Conservation (phyloP, 2,329 filamentous ascomycete species). For the Arthrobotrys entomopaga region DNA sequence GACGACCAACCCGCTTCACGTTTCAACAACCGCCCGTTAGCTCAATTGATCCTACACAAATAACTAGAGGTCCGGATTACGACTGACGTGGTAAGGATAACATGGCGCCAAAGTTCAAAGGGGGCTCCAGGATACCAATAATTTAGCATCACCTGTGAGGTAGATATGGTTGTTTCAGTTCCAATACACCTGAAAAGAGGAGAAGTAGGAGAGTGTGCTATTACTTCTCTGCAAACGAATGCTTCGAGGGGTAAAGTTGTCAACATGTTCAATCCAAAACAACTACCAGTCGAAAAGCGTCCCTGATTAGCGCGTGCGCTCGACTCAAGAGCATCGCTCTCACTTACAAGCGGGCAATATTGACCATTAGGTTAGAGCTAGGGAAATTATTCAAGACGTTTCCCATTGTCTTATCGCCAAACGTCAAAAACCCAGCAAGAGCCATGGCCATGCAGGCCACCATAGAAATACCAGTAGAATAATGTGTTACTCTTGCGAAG, state of each 20-base stretch:
- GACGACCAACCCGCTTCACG: conserved; percentile 72
- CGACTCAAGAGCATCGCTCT: background rate
- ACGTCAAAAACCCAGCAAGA: conserved; percentile 87
- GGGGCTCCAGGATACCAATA: conserved; percentile 74
- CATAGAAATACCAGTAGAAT: conserved; percentile 88
- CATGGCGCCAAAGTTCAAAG: conserved; percentile 83
- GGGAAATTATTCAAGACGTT: conserved; percentile 99
- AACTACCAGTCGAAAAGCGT: conserved; percentile 61
- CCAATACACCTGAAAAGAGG: background rate
- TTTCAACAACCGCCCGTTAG: background rate
- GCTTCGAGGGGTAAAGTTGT: conserved; percentile 95
- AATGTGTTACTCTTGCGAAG: conserved; percentile 92
- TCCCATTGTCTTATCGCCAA: conserved; percentile 88
- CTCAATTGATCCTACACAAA: background rate
- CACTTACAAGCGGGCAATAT: conserved; percentile 80
- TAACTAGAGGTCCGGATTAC: conserved; percentile 6
- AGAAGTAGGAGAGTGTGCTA: conserved; percentile 74
- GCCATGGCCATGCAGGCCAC: conserved; percentile 91
- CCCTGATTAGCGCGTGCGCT: background rate
- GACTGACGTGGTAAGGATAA: conserved; percentile 78
- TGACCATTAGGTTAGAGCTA: conserved; percentile 88
- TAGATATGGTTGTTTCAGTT: conserved; percentile 67
- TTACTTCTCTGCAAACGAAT: conserved; percentile 86
- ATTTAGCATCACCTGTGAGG: conserved; percentile 56
- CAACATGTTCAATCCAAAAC: conserved; percentile 98